Evolutionary conservation across 2,329 filamentous ascomycete species (phyloP), one percentile per base, ranked within the genome.

Genomic region (Xylariaceae sp.): DNA sequence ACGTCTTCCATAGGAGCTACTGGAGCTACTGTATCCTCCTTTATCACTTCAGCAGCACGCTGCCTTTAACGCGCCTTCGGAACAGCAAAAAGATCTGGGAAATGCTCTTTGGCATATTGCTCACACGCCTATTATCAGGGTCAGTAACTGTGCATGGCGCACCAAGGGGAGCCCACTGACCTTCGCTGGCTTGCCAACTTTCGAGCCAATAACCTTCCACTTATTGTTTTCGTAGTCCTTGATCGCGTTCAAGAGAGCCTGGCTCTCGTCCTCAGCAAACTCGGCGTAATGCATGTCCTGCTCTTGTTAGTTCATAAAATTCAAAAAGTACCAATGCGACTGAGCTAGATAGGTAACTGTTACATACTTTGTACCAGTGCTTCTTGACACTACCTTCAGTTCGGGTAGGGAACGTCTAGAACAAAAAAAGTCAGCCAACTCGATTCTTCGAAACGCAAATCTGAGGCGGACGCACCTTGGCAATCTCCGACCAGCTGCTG

Each of bases 251-350:
- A 96, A 84, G 60, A 99, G 78, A 44, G 89, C 89, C 68, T 87
- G 83, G 71, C 86, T 91, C 84, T 90, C 94, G 72, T 97, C 92
- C 79, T 97, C 93, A 53, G 90, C 92, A 74, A 99, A 97, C 73
- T 97, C 94, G 65, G 94, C 94, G 74, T 97, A 97, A 73, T 99
- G 94, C 94, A 99, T 99, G 70, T 99, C 94, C 90, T 94, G 70
- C 62, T 60, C 50, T 35, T 2, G 37, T 58, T 49, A 61, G 64
- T 42, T 47, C 1, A 18, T 18, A 30, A 51, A 39, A 30, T 6
- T 45, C 35, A 3, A 51, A 30, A 51, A 39, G 18, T 5, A 45
- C 35, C 3, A 51, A 57, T 2, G 37, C 35, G 6, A 35, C 52
- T 45, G 9, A 35, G 42, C 23, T 18, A 34, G 17, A n/a, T n/a